Percentiles rank a stretch among this genome's conserved stretches.
phyloP scores from a whole-genome alignment of 176 grass and related monocot genomes.

The Bothriochloa decipiens region DNA sequence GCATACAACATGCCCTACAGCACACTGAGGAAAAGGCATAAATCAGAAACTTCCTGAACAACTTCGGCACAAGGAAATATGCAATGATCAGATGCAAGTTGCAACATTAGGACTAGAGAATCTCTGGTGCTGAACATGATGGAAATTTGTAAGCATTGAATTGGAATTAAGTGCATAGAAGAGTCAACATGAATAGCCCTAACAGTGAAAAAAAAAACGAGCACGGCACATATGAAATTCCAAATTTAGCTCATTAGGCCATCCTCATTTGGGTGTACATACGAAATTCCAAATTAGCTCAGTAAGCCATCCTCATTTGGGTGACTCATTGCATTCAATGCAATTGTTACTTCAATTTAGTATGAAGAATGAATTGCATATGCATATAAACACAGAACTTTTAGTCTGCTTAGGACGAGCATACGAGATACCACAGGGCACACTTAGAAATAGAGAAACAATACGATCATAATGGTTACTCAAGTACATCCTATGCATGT shows the following conservation, averaged over 20 bases:
- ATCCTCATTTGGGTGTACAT: neutral
- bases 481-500: neutral
- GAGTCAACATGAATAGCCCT: neutral
- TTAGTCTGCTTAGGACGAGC: neutral
- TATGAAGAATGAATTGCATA: neutral
- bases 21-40: constrained; percentile 19
- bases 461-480: neutral
- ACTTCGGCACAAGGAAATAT: neutral
- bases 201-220: neutral
- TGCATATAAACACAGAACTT: neutral
- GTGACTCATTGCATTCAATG: neutral
- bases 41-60: neutral
- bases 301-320: neutral
- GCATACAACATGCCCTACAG: constrained; percentile 45
- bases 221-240: neutral
- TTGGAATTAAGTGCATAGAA: neutral
- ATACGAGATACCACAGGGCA: neutral
- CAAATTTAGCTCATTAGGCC: neutral
- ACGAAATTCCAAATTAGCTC: neutral
- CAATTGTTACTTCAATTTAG: neutral
- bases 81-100: neutral
- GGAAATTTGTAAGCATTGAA: neutral
- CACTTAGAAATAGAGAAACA: neutral
- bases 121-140: neutral
- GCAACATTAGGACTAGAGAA: neutral